Evolutionary conservation across 2,329 filamentous ascomycete species (phyloP).

Genomic region (Colletotrichum sp.): DNA sequence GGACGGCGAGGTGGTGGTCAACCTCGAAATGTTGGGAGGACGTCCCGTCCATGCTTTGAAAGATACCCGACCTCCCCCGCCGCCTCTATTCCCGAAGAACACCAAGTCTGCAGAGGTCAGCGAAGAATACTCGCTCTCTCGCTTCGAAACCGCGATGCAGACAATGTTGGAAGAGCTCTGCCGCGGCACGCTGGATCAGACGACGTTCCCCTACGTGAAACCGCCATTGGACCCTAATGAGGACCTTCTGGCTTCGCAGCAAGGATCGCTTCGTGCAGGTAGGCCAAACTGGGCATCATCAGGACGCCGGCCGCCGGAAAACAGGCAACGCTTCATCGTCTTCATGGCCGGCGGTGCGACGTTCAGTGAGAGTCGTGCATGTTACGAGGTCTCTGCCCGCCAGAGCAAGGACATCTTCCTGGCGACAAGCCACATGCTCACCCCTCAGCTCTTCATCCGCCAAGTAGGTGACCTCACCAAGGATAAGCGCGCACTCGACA

Average conservation of each 20-base stretch:
- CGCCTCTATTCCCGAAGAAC: constrained; percentile 76
- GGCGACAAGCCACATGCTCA: constrained; percentile 90
- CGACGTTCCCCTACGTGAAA: constrained; percentile 74
- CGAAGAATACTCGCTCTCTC: constrained; percentile 85
- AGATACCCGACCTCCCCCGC: constrained; percentile 70
- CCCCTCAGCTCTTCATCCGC: constrained; percentile 79
- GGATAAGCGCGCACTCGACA: constrained; percentile 75
- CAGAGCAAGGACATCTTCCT: constrained; percentile 85
- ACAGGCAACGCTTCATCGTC: constrained; percentile 87
- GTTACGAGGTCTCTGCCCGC: constrained; percentile 81
- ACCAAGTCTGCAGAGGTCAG: constrained; percentile 55
- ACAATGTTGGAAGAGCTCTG: constrained; percentile 79
- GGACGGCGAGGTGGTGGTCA: constrained; percentile 75
- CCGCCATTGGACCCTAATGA: constrained; percentile 69
- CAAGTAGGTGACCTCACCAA: constrained; percentile 82
- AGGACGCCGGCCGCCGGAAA: constrained; percentile 74
- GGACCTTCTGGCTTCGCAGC: constrained; percentile 58
- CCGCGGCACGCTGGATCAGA: constrained; percentile 69
- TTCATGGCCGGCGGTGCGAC: constrained; percentile 97
- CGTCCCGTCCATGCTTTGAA: constrained; percentile 70
- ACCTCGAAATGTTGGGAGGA: constrained; percentile 82
- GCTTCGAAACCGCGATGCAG: constrained; percentile 84
- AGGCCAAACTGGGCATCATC: constrained; percentile 96
- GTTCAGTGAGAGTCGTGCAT: constrained; percentile 86
- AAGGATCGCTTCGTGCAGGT: constrained; percentile 84